Percentiles rank a stretch among this genome's conserved stretches.
phyloP scores from a whole-genome alignment of 192 early-diverging fungal genomes.

The Umbelopsis sp. region DNA sequence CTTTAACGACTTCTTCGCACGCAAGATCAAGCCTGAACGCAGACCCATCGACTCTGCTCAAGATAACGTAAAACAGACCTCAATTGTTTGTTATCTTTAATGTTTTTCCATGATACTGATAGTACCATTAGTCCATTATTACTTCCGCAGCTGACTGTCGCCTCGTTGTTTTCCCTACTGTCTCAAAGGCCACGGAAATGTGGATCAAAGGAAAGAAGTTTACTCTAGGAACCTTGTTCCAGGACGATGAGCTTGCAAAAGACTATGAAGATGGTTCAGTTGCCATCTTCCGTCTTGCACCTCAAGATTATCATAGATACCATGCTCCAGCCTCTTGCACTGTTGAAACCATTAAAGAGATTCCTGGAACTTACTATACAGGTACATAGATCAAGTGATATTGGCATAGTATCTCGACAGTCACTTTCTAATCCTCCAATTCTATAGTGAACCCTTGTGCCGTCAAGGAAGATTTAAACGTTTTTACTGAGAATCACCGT shows the following conservation, averaged over 20 bases:
- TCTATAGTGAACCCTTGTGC: slow-evolving; percentile 81
- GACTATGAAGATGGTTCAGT: slow-evolving; percentile 60
- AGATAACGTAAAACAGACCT: slow-evolving; percentile 29
- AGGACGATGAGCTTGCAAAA: slow-evolving; percentile 48
- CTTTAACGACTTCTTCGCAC: slow-evolving; percentile 80
- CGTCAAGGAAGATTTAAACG: slow-evolving; percentile 62
- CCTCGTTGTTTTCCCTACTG: slow-evolving; percentile 54
- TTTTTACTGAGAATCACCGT: slow-evolving; percentile 75
- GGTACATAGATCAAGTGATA: slow-evolving; percentile 15
- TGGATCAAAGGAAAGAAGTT: slow-evolving; percentile 82
- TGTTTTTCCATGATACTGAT: background rate
- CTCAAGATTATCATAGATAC: slow-evolving; percentile 82
- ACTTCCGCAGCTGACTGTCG: slow-evolving; percentile 57
- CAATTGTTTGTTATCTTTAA: background rate
- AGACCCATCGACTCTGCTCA: slow-evolving; percentile 45
- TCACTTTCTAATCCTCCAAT: no score
- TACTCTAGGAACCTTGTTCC: slow-evolving; percentile 56
- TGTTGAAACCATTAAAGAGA: slow-evolving; percentile 44
- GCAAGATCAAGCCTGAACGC: slow-evolving; percentile 64
- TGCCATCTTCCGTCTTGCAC: slow-evolving; percentile 75
- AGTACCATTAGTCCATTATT: background rate
- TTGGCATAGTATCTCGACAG: no score
- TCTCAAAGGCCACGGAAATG: slow-evolving; percentile 54
- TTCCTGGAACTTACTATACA: slow-evolving; percentile 71
- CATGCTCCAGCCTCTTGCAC: slow-evolving; percentile 64